Evolutionary conservation across 192 early-diverging fungal genomes (phyloP), one percentile per base, ranked within the genome.

Genomic region (Dissophora globulifera): DNA sequence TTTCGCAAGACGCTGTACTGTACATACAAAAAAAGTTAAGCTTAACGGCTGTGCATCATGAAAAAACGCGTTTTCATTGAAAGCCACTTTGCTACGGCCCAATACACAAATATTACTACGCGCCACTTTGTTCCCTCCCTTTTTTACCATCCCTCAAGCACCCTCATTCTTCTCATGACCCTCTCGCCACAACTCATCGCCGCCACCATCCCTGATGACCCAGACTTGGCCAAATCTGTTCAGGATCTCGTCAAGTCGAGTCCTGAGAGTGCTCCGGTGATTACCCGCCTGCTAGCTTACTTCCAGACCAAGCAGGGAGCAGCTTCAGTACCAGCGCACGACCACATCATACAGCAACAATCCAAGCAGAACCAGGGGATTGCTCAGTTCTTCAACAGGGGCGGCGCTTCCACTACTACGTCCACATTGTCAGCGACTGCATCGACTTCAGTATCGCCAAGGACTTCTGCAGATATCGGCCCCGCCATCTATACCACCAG

Each of bases 131-230:
- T 10, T 40, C 38, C 38, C 38, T 40, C 38, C 32, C 52, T 31
- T 30, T 20, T 33, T 32, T 4, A 32, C n/a, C n/a, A n/a, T n/a
- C n/a, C n/a, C n/a, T n/a, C n/a, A n/a, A n/a, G n/a, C n/a, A n/a
- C n/a, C n/a, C n/a, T n/a, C n/a, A 56, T 13, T 29, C 31, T 35
- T 9, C 4, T 53, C 31, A 65, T 67, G 65, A 42, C 65, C 45
- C 35, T 67, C 30, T 50, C 65, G 45, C 55, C 54, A 27, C 55
- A 67, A 29, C 35, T 68, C 10, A 27, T 59, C 40, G 50, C 56
- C 58, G 58, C 67, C 29, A 27, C 61, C 30, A 62, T 72, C 41
- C 59, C 17, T 13, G 69, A 64, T 56, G 69, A 72, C 35, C 27
- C 45, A 13, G 35, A 32, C 54, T 41, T 72, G 32, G 51, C 17